Evolutionary conservation across 257 asterid genomes (phyloP), one percentile per base, ranked within the genome.

Genomic region (Gynochthodes officinalis): DNA sequence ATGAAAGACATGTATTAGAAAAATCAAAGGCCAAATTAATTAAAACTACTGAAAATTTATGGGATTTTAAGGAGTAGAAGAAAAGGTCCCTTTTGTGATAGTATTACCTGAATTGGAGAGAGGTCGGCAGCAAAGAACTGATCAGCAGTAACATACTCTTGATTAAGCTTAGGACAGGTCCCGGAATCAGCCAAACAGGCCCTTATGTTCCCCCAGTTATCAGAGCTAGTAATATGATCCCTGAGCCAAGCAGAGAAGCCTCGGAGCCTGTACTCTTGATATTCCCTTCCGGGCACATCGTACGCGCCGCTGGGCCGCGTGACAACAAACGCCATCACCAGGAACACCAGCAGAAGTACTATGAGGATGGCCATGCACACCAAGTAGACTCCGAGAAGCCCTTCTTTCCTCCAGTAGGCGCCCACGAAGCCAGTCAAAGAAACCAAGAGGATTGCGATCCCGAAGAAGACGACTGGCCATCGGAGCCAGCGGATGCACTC

Each of bases 401-500:
- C 93, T 39, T 91, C 95, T 73, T 86, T 94, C 42, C 85, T 89
- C 89, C 91, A 82, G 85, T 89, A 86, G 27, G 99, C 97, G 42
- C 99, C 98, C 27, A 85, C 75, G 81, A 94, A 94, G 28, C 99
- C 98, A 62, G 90, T 42, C 40, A 91, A 78, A 37, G 96, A 70
- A 43, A 94, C 92, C 14, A 85, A 50, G 50, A 94, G 87, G 75
- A 90, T 82, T 0, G 95, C 87, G 40, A 86, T 13, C 0, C 99
- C 99, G 73, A 89, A 46, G 88, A 86, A 85, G 67, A 91, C 80
- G 54, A 94, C 86, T 0, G 98, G 98, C 99, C 98, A 94, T 0
- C 99, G 96, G 85, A 94, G 87, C 97, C 96, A 91, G 73, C 74
- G 95, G 86, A 94, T 84, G 90, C 99, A 94, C 82, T 91, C 96